These are phyloP conservation scores for Boletus rex-veris DNA, from an alignment of 768 basidiomycete genomes.

Conservation along the genomic window DNA sequence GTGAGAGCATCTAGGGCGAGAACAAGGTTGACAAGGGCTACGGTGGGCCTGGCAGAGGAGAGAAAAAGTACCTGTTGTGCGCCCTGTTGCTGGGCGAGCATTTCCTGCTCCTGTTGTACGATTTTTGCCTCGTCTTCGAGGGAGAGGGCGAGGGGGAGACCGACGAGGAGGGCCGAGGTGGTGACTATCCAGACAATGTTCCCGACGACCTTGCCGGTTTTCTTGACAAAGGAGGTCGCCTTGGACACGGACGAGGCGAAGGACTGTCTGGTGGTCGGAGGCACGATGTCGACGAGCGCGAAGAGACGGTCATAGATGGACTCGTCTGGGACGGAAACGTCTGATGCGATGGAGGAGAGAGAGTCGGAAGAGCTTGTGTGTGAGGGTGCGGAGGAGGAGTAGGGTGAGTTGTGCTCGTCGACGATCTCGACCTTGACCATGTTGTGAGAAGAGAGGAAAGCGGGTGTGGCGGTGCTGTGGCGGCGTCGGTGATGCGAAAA, in stretches of 20 bases:
- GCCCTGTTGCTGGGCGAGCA: constrained; percentile 90
- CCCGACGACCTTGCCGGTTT: constrained; percentile 69
- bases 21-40: constrained; percentile 10
- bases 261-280: constrained; percentile 81
- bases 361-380: constrained; percentile 65
- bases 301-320: constrained; percentile 81
- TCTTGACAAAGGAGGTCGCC: constrained; percentile 62
- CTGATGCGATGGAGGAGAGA: constrained; percentile 77
- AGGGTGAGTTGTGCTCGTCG: constrained; percentile 74
- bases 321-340: constrained; percentile 68
- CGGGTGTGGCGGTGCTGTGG: constrained; percentile 19
- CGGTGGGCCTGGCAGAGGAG: background rate
- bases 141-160: constrained; percentile 86
- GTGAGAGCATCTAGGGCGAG: constrained; percentile 64
- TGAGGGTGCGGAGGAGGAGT: constrained; percentile 71
- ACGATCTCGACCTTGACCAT: constrained; percentile 96
- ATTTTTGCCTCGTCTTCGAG: constrained; percentile 97
- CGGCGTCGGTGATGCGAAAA: constrained; percentile 19
- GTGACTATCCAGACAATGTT: constrained; percentile 94
- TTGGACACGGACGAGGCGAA: constrained; percentile 60
- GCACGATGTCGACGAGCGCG: constrained; percentile 94
- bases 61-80: constrained; percentile 71
- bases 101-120: constrained; percentile 90
- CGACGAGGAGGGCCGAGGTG: constrained; percentile 90
- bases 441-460: constrained; percentile 15